Evolutionary conservation across 139 green algal genomes (phyloP).

Genomic region (Eudorina sp.): DNA sequence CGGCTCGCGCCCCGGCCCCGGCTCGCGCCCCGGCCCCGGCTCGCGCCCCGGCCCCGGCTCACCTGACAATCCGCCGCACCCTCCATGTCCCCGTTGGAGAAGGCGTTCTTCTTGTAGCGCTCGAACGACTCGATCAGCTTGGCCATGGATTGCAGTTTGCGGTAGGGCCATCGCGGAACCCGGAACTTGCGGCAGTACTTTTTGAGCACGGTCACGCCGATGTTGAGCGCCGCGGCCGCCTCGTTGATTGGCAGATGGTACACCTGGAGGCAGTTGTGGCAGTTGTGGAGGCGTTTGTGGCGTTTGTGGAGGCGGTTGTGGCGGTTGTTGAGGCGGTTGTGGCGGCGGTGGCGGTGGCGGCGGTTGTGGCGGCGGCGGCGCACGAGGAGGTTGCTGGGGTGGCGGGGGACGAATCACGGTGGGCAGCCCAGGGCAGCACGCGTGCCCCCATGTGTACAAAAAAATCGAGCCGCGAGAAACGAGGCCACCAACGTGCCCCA

Average conservation of each 20-base stretch:
- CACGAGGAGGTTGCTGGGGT: no score
- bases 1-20: no score
- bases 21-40: no score
- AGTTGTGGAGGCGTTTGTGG: not conserved
- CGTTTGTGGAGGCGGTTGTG: not conserved
- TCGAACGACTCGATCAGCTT: conserved; percentile 69
- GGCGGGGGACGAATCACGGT: no score
- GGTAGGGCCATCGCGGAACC: conserved; percentile 77
- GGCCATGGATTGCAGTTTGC: conserved; percentile 73
- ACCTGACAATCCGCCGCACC: conserved; percentile 24
- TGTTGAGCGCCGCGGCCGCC: conserved; percentile 65
- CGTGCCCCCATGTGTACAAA: no score
- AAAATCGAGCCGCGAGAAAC: no score
- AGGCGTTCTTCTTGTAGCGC: conserved; percentile 8
- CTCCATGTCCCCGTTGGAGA: not conserved
- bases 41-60: no score
- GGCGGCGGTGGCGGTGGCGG: no score
- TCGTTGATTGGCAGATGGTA: conserved; percentile 77
- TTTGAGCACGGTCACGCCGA: conserved; percentile 80
- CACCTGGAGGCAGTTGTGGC: conserved; percentile 49
- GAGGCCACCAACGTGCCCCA: no score
- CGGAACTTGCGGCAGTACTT: conserved; percentile 77
- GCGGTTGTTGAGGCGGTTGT: no score
- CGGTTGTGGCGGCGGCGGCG: no score
- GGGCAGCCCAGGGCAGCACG: no score